These are phyloP conservation scores for Teunomyces panamensis DNA, from an alignment of 805 yeast species.

Conservation along the genomic window DNA sequence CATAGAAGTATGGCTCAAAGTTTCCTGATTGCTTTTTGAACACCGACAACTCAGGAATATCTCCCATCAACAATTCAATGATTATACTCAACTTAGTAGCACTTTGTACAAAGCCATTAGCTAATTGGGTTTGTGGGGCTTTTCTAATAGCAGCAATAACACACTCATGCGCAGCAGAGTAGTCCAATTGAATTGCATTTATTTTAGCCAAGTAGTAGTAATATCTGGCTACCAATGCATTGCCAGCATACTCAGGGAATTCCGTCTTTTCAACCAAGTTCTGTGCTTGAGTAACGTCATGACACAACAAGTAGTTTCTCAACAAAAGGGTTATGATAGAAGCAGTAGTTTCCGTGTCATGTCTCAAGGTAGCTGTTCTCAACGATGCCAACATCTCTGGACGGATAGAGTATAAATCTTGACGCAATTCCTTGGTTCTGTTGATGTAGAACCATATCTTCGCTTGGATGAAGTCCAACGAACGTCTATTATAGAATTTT, in stretches of 20 bases:
- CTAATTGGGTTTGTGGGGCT: conserved; percentile 85
- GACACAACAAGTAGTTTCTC: conserved; percentile 72
- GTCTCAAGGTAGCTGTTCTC: conserved; percentile 87
- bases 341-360: conserved; percentile 89
- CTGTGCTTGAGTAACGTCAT: conserved; percentile 83
- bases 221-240: conserved; percentile 88
- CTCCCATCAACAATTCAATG: conserved; percentile 93
- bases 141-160: conserved; percentile 94
- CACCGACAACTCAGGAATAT: conserved; percentile 83
- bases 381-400: conserved; percentile 68
- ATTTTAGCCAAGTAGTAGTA: conserved; percentile 89
- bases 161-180: conserved; percentile 84
- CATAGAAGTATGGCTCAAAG: conserved; percentile 77
- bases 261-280: conserved; percentile 85
- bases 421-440: conserved; percentile 67
- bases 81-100: conserved; percentile 85
- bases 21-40: conserved; percentile 61
- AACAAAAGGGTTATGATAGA: conserved; percentile 80
- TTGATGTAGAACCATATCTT: conserved; percentile 91
- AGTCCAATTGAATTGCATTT: conserved; percentile 87
- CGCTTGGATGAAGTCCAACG: conserved; percentile 82
- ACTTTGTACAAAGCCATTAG: conserved; percentile 83
- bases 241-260: conserved; percentile 82
- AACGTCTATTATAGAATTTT: conserved; percentile 69
- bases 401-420: conserved; percentile 56